Conservation (phyloP, 2,329 filamentous ascomycete genomes). For the Aspergillus niger region DNA sequence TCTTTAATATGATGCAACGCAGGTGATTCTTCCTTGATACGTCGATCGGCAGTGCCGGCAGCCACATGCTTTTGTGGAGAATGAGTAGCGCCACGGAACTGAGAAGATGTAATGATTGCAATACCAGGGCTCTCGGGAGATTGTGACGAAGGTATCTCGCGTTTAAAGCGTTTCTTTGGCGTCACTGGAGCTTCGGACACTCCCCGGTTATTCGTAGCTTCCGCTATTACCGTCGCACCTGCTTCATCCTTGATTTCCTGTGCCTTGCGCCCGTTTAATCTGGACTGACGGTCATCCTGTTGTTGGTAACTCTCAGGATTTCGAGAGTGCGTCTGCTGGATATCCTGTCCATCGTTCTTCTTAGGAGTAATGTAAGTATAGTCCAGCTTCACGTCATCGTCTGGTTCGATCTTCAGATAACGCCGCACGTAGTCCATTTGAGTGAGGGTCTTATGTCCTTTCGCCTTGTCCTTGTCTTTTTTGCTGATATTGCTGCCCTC, state of each 20-base stretch:
- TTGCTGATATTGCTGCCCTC: slow-evolving; percentile 22
- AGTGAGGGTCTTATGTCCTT: slow-evolving; percentile 42
- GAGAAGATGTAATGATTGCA: slow-evolving; percentile 39
- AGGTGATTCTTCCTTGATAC: slow-evolving; percentile 27
- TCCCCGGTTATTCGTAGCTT: neutral
- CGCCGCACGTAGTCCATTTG: slow-evolving; percentile 46
- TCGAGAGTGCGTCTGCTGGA: neutral
- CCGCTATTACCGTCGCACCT: slow-evolving; percentile 9
- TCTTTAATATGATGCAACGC: neutral
- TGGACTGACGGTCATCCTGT: neutral
- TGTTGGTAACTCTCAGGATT: neutral
- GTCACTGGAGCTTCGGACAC: slow-evolving; percentile 28
- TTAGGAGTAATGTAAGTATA: slow-evolving; percentile 32
- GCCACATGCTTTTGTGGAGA: slow-evolving; percentile 28
- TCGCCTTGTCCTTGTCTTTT: slow-evolving; percentile 26
- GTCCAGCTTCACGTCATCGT: slow-evolving; percentile 37
- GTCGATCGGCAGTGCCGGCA: neutral
- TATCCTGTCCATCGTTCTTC: slow-evolving; percentile 8
- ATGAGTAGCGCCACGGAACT: slow-evolving; percentile 31
- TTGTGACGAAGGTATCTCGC: slow-evolving; percentile 46
- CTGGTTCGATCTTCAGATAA: slow-evolving; percentile 36
- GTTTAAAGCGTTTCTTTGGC: slow-evolving; percentile 33
- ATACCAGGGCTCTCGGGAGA: slow-evolving; percentile 46
- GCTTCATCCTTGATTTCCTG: slow-evolving; percentile 21
- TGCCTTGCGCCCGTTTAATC: slow-evolving; percentile 23